Evolutionary conservation across 2,329 filamentous ascomycete species (phyloP).

Genomic region (Colletotrichum gigasporum): DNA sequence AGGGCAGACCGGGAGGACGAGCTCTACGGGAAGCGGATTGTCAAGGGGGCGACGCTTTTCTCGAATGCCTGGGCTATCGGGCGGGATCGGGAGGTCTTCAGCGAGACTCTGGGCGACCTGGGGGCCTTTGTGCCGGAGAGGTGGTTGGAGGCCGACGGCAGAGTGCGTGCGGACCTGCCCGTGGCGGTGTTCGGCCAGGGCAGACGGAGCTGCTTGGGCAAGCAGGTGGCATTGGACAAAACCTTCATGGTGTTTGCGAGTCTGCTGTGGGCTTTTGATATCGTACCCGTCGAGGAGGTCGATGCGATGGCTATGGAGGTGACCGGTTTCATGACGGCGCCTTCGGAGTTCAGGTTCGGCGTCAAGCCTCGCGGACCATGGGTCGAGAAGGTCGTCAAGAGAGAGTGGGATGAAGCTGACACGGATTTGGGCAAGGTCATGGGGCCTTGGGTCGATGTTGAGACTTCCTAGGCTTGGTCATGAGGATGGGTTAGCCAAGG

Average conservation of each 20-base stretch:
- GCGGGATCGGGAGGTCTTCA: conserved; percentile 49
- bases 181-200: conserved; percentile 58
- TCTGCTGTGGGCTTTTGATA: conserved; percentile 61
- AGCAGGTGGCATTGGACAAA: conserved; percentile 58
- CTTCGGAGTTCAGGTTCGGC: conserved; percentile 39
- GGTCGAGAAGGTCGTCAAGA: conserved; percentile 38
- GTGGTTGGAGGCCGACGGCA: conserved; percentile 36
- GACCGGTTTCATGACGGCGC: conserved; percentile 39
- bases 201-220: conserved; percentile 50
- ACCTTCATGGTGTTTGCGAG: conserved; percentile 52
- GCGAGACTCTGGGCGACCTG: conserved; percentile 38
- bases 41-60: conserved; percentile 53
- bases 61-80: conserved; percentile 51
- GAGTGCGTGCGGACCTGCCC: conserved; percentile 39
- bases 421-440: conserved; percentile 21
- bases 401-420: conserved; percentile 27
- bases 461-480: not conserved
- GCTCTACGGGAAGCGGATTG: conserved; percentile 51
- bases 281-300: conserved; percentile 40
- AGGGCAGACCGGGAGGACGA: conserved; percentile 45
- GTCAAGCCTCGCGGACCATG: conserved; percentile 40
- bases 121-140: conserved; percentile 44
- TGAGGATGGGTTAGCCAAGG: too few relatives aligned
- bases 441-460: conserved; percentile 9
- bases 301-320: conserved; percentile 31